Evolutionary conservation across 2,329 filamentous ascomycete genomes (phyloP).

Genomic region (Leptographium radiaticola): DNA sequence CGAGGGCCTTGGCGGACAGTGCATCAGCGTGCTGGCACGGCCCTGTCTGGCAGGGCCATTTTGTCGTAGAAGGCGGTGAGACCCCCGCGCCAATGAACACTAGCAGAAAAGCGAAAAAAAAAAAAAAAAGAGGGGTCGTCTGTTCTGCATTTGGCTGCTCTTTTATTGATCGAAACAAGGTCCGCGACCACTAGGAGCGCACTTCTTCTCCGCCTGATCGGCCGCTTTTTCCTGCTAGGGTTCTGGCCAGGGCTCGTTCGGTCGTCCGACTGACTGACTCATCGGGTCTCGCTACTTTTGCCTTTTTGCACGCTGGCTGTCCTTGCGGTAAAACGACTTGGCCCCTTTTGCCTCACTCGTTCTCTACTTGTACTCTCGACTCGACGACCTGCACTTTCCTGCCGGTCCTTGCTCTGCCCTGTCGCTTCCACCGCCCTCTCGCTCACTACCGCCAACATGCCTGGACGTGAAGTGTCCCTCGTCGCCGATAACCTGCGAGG

Average conservation of each 20-base stretch:
- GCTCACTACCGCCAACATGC: conserved; percentile 19
- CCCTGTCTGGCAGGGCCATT: background rate
- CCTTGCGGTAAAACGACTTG: background rate
- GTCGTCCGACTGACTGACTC: background rate
- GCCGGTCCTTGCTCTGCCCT: background rate
- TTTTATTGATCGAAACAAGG: background rate
- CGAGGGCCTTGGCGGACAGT: background rate
- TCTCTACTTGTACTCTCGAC: background rate
- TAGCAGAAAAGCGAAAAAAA: background rate
- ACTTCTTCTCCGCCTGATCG: no score
- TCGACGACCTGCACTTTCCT: background rate
- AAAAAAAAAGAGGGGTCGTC: background rate
- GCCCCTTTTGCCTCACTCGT: background rate
- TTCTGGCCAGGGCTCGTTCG: background rate
- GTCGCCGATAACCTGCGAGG: conserved; percentile 30
- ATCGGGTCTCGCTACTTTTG: background rate
- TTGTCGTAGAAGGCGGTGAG: conserved; percentile 6
- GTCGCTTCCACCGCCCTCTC: background rate
- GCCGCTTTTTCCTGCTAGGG: no score
- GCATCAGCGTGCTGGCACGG: background rate
- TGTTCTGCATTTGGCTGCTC: background rate
- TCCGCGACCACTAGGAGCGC: no score
- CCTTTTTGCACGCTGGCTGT: background rate
- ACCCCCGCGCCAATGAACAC: background rate
- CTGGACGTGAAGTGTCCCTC: conserved; percentile 26